Conservation (phyloP, 2,329 filamentous ascomycete species). For the Graphilbum sp. region DNA sequence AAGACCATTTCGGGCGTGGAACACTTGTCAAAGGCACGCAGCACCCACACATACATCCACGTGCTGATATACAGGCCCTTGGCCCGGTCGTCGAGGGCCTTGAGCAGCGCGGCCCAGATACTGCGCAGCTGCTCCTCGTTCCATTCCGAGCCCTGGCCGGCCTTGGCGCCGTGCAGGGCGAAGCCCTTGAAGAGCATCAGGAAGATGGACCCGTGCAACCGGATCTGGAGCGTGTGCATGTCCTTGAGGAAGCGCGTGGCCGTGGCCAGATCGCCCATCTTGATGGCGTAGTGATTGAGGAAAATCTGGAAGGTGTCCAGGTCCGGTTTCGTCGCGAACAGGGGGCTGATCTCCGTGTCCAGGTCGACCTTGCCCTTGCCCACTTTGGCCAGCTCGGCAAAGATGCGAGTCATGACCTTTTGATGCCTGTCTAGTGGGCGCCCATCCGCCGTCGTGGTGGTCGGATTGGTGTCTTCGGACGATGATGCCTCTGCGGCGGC, state of each 20-base stretch:
- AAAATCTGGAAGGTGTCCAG: conserved; percentile 66
- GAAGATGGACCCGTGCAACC: conserved; percentile 61
- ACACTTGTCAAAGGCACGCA: conserved; percentile 49
- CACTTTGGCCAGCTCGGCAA: conserved; percentile 41
- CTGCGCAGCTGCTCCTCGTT: conserved; percentile 48
- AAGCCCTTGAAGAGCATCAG: conserved; percentile 75
- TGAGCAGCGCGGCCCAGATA: conserved; percentile 49
- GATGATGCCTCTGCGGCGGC: too few species aligned
- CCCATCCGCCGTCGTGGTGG: too few species aligned
- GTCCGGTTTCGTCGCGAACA: conserved; percentile 54
- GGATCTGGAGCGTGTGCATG: conserved; percentile 55
- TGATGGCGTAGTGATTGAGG: conserved; percentile 54
- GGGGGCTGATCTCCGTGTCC: conserved; percentile 36
- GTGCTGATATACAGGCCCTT: conserved; percentile 34
- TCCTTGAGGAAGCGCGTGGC: conserved; percentile 61
- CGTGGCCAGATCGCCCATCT: conserved; percentile 53
- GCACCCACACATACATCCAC: conserved; percentile 44
- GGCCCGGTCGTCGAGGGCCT: conserved; percentile 30
- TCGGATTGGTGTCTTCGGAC: too few species aligned
- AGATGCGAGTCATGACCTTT: conserved; percentile 33
- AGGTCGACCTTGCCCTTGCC: conserved; percentile 40
- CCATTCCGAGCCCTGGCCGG: conserved; percentile 49
- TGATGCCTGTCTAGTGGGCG: conserved; percentile 9
- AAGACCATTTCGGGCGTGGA: conserved; percentile 33
- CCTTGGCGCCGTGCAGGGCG: conserved; percentile 48